Conservation (phyloP, 768 basidiomycete species). For the Podaxis pistillaris region DNA sequence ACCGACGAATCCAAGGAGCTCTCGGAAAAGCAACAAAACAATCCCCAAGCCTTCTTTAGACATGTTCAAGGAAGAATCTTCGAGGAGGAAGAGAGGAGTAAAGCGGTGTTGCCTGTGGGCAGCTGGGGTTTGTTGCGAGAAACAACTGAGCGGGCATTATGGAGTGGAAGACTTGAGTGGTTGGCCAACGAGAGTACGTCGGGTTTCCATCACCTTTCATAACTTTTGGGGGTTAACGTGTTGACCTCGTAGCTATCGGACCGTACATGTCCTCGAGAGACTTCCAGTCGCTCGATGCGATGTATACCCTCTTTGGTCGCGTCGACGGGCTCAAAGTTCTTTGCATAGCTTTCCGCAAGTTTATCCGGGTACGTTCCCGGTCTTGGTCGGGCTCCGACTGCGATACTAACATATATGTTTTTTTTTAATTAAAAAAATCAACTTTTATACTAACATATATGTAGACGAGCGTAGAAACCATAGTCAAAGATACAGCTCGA, state of each 20-base stretch:
- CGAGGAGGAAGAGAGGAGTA: conserved; percentile 58
- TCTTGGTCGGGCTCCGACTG: not conserved
- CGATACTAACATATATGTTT: not conserved
- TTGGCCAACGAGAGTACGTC: conserved; percentile 32
- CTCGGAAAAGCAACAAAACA: conserved; percentile 33
- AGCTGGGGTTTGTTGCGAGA: conserved; percentile 52
- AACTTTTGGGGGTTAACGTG: not conserved
- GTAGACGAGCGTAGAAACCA: conserved; percentile 56
- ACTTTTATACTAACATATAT: not conserved
- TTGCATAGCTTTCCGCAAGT: conserved; percentile 56
- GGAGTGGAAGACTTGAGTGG: conserved; percentile 41
- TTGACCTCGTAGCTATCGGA: conserved; percentile 43
- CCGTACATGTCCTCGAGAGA: conserved; percentile 49
- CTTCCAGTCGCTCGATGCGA: conserved; percentile 38
- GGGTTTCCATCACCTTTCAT: not conserved
- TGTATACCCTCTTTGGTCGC: conserved; percentile 64
- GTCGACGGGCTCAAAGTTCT: conserved; percentile 55
- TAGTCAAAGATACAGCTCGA: conserved; percentile 58
- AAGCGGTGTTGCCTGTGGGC: conserved; percentile 46
- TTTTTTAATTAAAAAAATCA: no score
- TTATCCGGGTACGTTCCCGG: conserved; percentile 50
- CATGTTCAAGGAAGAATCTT: conserved; percentile 43
- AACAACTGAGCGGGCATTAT: conserved; percentile 51
- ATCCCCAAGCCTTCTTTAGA: conserved; percentile 54
- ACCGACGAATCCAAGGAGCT: conserved; percentile 42